Evolutionary conservation across 192 early-diverging fungal species (phyloP), one percentile per base, ranked within the genome.

Genomic region (Backusella morwellensis): DNA sequence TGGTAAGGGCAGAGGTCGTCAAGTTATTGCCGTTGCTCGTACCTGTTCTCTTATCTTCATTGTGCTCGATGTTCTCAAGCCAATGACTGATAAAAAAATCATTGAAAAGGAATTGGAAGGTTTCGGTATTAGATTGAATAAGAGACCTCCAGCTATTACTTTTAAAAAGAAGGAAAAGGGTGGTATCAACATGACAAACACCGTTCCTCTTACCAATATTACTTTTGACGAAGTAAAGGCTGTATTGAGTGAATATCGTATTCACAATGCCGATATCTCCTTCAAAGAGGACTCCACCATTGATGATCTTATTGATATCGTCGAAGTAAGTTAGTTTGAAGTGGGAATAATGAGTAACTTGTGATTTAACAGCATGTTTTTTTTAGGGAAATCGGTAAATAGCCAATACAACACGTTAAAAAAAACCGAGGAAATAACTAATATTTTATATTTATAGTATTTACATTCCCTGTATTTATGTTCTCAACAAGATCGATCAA

Each of bases 91-190:
- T 86, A 98, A 98, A 87, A 89, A 88, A 67, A 84, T 99, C 54
- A 97, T 99, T 79, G 98, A 99, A 86, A 90, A 90, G 52, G 98
- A 99, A 86, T 86, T 99, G 85, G 98, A 99, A 86, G 93, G 95
- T 1, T 97, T 98, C 63, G 98, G 98, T 70, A 99, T 99, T 81
- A 90, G 98, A 52, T 82, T 99, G 44, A 99, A 99, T 90, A 97
- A 97, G 87, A 85, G 95, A 82, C 97, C 96, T 47, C 97, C 98
- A 71, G 94, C 96, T 76, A 97, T 99, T 78, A 88, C 90, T 73
- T 95, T 98, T 86, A 93, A 93, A 77, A 98, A 98, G 87, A 99
- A 99, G 90, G 98, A 99, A 72, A 96, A 97, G 86, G 98, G 98
- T 76, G 97, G 98, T 40, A 93, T 99, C 82, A 95, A 90, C 77